phyloP scores from a whole-genome alignment of 2,329 filamentous ascomycete species.

The Neofusicoccum sp. region DNA sequence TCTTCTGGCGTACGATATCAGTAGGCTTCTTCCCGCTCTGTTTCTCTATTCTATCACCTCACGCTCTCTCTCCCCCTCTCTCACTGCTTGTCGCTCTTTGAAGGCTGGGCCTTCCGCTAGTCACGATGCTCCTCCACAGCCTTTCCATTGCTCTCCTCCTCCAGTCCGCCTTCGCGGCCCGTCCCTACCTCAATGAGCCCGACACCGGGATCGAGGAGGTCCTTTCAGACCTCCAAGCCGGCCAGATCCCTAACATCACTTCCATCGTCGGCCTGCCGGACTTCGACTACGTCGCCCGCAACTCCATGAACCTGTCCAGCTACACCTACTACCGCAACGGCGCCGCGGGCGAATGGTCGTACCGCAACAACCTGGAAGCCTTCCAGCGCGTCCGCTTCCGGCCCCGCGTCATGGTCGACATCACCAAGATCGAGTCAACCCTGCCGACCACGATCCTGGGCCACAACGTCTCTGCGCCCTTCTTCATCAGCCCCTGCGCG shows the following conservation, averaged over 20 bases:
- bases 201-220: conserved; percentile 35
- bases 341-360: conserved; percentile 55
- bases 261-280: conserved; percentile 52
- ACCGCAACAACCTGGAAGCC: conserved; percentile 58
- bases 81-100: background rate
- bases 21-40: background rate
- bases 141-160: conserved; percentile 20
- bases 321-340: conserved; percentile 60
- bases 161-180: conserved; percentile 30
- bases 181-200: conserved; percentile 36
- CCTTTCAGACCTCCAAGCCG: conserved; percentile 27
- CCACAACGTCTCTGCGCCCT: conserved; percentile 54
- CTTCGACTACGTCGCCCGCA: conserved; percentile 54
- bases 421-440: conserved; percentile 42
- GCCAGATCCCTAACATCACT: conserved; percentile 44
- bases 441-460: conserved; percentile 53
- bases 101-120: background rate
- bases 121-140: conserved; percentile 6
- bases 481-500: conserved; percentile 52
- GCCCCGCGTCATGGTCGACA: conserved; percentile 52
- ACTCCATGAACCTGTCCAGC: conserved; percentile 46
- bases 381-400: conserved; percentile 51
- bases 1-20: background rate
- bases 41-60: background rate
- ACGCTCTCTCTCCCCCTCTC: background rate